Evolutionary conservation across 2,329 filamentous ascomycete species (phyloP), one percentile per base, ranked within the genome.

Genomic region (Macrophomina phaseolina): DNA sequence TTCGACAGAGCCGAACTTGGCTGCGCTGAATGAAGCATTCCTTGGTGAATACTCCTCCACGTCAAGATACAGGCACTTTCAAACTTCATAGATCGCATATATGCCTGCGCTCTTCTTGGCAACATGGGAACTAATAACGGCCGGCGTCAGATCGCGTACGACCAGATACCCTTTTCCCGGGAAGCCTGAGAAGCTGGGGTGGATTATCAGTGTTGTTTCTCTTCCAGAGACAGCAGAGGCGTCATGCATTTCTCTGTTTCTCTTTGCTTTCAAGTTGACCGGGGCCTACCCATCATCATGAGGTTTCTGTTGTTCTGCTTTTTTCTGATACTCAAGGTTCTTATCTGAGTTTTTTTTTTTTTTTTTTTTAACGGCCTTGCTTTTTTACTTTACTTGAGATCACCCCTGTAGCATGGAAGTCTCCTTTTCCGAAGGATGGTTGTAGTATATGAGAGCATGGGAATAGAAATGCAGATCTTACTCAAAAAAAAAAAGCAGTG

Each of bases 41-140:
- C 30, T n/a, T 48, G 42, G 42, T 61, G 45, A 30, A 62, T 23
- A 28, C 5, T 30, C 14, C 11, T 48, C 18, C 3, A 5, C 58
- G 14, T 45, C 14, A 5, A 36, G 9, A 6, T 4, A 28, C 32
- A 11, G 9, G 28, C 16, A 32, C 32, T 30, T 45, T 7, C 30
- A n/a, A 18, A 32, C 9, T 23, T 6, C 32, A 38, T 38, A 12
- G n/a, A 46, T 14, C 7, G 30, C 28, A 49, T 36, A 16, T 28
- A 30, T n/a, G 9, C 18, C 32, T 55, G 16, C 32, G 5, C 5
- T 55, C 34, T 11, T 14, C 36, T 38, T 12, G 36, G 42, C 42
- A 9, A 12, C 58, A 40, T 49, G 58, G 45, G 40, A 32, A 16
- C n/a, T 49, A 62, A 48, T 62, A 36, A 48, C 23, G 52, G n/a